Conservation (phyloP, 106 monocot genomes). For the Cymbidium sinense region DNA sequence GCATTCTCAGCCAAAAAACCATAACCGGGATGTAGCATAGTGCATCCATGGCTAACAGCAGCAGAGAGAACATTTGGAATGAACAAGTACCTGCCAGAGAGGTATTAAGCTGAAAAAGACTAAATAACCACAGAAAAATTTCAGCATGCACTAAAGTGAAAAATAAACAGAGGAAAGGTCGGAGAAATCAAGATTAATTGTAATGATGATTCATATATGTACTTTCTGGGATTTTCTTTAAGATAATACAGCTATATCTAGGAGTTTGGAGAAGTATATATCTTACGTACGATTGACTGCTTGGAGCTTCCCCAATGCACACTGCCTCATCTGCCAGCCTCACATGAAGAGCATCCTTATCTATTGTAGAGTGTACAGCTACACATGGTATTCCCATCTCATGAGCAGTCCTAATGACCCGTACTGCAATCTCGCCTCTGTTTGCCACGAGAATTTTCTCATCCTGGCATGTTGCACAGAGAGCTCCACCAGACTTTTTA, state of each 20-base stretch:
- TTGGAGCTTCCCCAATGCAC: constrained; percentile 95
- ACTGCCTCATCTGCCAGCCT: constrained; percentile 86
- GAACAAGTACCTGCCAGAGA: constrained; percentile 55
- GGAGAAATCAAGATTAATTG: neutral
- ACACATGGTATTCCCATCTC: constrained; percentile 99
- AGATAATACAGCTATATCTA: neutral
- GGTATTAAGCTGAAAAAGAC: constrained; percentile 5
- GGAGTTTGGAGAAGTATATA: neutral
- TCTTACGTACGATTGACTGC: constrained; percentile 83
- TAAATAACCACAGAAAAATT: neutral
- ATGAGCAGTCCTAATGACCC: constrained; percentile 91
- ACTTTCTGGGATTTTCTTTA: neutral
- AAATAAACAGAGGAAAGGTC: neutral
- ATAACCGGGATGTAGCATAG: constrained; percentile 96
- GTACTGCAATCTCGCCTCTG: constrained; percentile 92
- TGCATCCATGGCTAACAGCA: constrained; percentile 79
- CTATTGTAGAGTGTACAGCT: constrained; percentile 89
- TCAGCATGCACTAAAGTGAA: neutral
- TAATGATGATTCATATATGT: neutral
- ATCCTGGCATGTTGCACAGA: constrained; percentile 43
- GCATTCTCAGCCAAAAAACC: constrained; percentile 97
- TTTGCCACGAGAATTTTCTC: constrained; percentile 94
- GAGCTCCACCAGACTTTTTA: constrained; percentile 47
- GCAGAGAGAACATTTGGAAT: constrained; percentile 85
- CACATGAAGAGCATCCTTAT: constrained; percentile 87